phyloP scores from a whole-genome alignment of 2,329 filamentous ascomycete genomes.

The Nemania serpens region DNA sequence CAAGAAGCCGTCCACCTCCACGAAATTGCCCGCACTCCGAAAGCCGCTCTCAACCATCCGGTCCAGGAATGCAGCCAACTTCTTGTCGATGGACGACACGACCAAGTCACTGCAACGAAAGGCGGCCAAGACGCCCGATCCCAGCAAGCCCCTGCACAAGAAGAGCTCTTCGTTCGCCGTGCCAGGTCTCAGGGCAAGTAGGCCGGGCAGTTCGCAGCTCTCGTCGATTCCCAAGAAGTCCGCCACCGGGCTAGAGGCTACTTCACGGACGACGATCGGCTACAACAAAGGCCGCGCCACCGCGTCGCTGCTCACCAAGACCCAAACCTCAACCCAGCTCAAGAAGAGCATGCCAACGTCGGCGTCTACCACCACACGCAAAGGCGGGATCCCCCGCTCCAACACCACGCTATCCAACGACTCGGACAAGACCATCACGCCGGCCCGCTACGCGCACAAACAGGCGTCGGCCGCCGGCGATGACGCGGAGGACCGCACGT shows the following conservation, averaged over 20 bases:
- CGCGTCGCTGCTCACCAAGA: slow-evolving; percentile 52
- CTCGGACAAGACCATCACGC: slow-evolving; percentile 53
- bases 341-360: slow-evolving; percentile 20
- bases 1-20: slow-evolving; percentile 32
- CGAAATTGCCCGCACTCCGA: slow-evolving; percentile 20
- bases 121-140: slow-evolving; percentile 35
- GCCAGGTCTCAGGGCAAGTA: slow-evolving; percentile 41
- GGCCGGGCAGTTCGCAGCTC: slow-evolving; percentile 43
- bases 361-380: background rate
- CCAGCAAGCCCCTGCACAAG: slow-evolving; percentile 33
- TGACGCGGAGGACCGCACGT: slow-evolving; percentile 45
- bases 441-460: slow-evolving; percentile 47
- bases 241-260: slow-evolving; percentile 64
- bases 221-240: slow-evolving; percentile 51
- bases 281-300: slow-evolving; percentile 76
- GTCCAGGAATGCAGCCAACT: slow-evolving; percentile 60
- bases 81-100: slow-evolving; percentile 51
- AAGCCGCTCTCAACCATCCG: slow-evolving; percentile 55
- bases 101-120: slow-evolving; percentile 41
- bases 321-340: slow-evolving; percentile 24
- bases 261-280: slow-evolving; percentile 81
- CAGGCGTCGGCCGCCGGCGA: slow-evolving; percentile 34
- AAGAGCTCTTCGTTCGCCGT: slow-evolving; percentile 35
- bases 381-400: slow-evolving; percentile 39
- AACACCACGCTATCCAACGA: slow-evolving; percentile 46